Percentiles rank a stretch among this genome's conserved stretches.
These are phyloP conservation scores for Hibiscus trionum DNA, from an alignment of 345 rosid species.

Conservation along the genomic window DNA sequence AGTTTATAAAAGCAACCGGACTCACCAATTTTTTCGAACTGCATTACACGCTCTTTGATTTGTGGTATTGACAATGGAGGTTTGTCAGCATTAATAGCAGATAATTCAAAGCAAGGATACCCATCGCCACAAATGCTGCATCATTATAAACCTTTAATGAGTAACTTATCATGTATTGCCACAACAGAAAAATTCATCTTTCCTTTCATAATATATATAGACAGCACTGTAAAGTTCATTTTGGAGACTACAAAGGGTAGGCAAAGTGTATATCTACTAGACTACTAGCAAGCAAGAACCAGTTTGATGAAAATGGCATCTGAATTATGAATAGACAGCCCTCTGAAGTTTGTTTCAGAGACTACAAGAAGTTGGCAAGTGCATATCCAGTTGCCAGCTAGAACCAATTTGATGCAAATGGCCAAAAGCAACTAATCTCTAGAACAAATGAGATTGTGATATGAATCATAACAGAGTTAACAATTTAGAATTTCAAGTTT, in stretches of 20 bases:
- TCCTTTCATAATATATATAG: neutral
- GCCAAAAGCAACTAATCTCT: neutral
- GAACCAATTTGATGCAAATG: neutral
- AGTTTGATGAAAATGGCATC: neutral
- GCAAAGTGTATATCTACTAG: neutral
- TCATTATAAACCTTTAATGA: slow-evolving; percentile 13
- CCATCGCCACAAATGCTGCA: slow-evolving; percentile 62
- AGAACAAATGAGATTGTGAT: neutral
- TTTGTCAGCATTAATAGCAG: slow-evolving; percentile 92
- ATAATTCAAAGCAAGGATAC: slow-evolving; percentile 83
- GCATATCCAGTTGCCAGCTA: neutral
- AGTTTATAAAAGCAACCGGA: slow-evolving; percentile 5
- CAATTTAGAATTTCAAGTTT: neutral
- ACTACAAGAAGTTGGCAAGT: neutral
- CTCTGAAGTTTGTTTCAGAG: neutral
- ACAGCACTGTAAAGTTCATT: neutral
- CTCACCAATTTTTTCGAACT: slow-evolving; percentile 73
- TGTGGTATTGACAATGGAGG: slow-evolving; percentile 63
- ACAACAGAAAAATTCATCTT: neutral
- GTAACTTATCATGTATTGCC: neutral
- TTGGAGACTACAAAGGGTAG: neutral
- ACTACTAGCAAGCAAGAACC: neutral
- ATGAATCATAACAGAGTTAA: neutral
- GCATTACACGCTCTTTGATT: slow-evolving; percentile 70
- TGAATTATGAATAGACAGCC: neutral